Percentiles rank a stretch among this genome's conserved stretches.
phyloP scores from a whole-genome alignment of 2,329 filamentous ascomycete species.

The Verticillium tricorpus region DNA sequence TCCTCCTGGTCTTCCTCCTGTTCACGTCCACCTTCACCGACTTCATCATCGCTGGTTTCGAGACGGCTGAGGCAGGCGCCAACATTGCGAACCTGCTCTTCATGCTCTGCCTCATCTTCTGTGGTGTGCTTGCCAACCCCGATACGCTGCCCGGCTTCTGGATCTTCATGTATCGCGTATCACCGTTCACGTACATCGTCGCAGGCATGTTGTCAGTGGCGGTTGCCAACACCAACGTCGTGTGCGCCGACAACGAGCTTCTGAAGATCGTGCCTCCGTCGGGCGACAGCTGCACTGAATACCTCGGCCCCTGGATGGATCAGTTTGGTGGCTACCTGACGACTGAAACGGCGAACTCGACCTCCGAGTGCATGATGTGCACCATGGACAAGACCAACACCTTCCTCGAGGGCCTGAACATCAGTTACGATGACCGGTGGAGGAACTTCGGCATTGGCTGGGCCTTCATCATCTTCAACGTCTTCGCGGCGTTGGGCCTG shows the following conservation, averaged over 20 bases:
- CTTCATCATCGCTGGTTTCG: slow-evolving; percentile 71
- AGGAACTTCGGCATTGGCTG: slow-evolving; percentile 63
- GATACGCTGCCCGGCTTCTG: slow-evolving; percentile 66
- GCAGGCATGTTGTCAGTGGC: slow-evolving; percentile 66
- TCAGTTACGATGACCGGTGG: slow-evolving; percentile 57
- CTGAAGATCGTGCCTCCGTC: slow-evolving; percentile 59
- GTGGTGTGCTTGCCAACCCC: slow-evolving; percentile 65
- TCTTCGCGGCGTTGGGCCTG: slow-evolving; percentile 47
- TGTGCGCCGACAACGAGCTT: slow-evolving; percentile 66
- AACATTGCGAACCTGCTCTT: slow-evolving; percentile 75
- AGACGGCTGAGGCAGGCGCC: slow-evolving; percentile 68
- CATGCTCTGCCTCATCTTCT: slow-evolving; percentile 69
- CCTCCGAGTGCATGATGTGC: slow-evolving; percentile 52
- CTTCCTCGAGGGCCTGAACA: slow-evolving; percentile 42
- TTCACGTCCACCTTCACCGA: slow-evolving; percentile 79
- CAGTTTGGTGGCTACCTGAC: slow-evolving; percentile 48
- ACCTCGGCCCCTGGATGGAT: slow-evolving; percentile 47
- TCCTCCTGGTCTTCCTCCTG: slow-evolving; percentile 69
- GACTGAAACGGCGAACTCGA: slow-evolving; percentile 36
- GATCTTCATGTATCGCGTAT: slow-evolving; percentile 80
- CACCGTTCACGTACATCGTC: slow-evolving; percentile 79
- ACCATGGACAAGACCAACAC: slow-evolving; percentile 44
- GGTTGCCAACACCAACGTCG: slow-evolving; percentile 61
- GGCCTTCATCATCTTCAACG: slow-evolving; percentile 55
- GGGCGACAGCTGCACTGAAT: slow-evolving; percentile 55